A percentile compares a stretch with the other conserved stretches of the same genome.
Conservation (phyloP, 805 yeast genomes). For the Spencermartinsiella europaea region DNA sequence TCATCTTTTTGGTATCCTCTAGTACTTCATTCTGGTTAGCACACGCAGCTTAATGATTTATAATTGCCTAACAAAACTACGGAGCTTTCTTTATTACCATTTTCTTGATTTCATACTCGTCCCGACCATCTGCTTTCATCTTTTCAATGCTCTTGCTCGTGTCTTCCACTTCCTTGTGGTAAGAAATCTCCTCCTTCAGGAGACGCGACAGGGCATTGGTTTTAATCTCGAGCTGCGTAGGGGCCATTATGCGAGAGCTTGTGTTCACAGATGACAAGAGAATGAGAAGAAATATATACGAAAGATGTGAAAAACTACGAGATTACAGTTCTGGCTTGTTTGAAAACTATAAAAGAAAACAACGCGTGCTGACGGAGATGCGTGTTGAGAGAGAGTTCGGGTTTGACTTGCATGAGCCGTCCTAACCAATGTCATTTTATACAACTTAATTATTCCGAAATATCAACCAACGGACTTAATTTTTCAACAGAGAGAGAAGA, state of each 20-base stretch:
- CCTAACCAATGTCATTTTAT: too few species aligned
- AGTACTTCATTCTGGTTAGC: conserved; percentile 37
- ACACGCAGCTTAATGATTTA: too few species aligned
- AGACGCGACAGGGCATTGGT: conserved; percentile 63
- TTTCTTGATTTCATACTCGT: conserved; percentile 61
- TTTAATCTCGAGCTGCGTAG: conserved; percentile 66
- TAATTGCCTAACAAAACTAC: too few species aligned
- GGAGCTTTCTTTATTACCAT: conserved; percentile 29
- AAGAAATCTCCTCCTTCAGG: conserved; percentile 59
- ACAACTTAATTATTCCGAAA: too few species aligned
- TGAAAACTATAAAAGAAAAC: too few species aligned
- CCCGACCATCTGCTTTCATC: conserved; percentile 45
- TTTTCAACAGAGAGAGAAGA: too few species aligned
- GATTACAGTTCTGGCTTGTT: neutral
- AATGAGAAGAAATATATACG: neutral
- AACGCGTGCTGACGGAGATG: too few species aligned
- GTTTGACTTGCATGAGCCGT: too few species aligned
- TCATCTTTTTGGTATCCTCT: conserved; percentile 49
- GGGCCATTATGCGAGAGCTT: conserved; percentile 37
- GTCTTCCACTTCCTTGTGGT: conserved; percentile 53
- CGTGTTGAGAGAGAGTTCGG: too few species aligned
- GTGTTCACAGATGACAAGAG: neutral
- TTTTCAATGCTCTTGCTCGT: conserved; percentile 46
- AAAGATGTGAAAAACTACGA: too few species aligned
- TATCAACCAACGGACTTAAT: too few species aligned